Base-by-base conservation (phyloP, 1,139 yeast species). In the Saccharomycopsis hybrid region DNA sequence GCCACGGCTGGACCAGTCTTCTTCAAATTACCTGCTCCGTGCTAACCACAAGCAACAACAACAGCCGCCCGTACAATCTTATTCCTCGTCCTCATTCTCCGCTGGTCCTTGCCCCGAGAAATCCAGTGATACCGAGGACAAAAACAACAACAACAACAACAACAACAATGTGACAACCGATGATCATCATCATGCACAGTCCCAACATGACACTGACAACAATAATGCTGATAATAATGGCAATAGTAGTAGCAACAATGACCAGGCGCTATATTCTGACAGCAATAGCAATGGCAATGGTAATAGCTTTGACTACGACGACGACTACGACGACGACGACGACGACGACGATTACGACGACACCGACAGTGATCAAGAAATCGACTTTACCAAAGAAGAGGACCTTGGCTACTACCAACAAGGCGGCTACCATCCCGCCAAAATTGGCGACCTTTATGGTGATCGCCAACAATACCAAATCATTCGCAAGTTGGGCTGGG, bases 381-480 rank as follows among this genome's bases (percentile, higher is more conserved):
- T 71, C 25, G 68, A 71, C 45, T 71, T 76, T 13, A 75, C 73
- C 44, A 76, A 77, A 54, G 94, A 85, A 62, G 94, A 85, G 62
- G 79, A 78, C 54, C 70, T 73, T 30, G 72, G 74, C 48, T 92
- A 85, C 60, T 85, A 85, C 63, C 76, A 74, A 52, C 77, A 76
- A 11, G 92, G 92, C 24, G 95, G 95, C 0, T 85, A 85, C 62
- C 92, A 84, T 61, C 89, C 94, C 0, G 85, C 88, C 4, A 80
- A 62, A 59, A 76, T 81, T 51, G 90, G 92, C 3, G 94, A 85
- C 61, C 66, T 67, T 18, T 84, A 82, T 62, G 81, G 82, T 56
- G 69, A 74, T 37, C 71, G 73, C 7, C 71, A 72, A 55, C 68
- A 74, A 51, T 85, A 85, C 61, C 69, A 78, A 0, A 68, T 85